phyloP scores from a whole-genome alignment of 345 rosid species.

The Hypericum perforatum region DNA sequence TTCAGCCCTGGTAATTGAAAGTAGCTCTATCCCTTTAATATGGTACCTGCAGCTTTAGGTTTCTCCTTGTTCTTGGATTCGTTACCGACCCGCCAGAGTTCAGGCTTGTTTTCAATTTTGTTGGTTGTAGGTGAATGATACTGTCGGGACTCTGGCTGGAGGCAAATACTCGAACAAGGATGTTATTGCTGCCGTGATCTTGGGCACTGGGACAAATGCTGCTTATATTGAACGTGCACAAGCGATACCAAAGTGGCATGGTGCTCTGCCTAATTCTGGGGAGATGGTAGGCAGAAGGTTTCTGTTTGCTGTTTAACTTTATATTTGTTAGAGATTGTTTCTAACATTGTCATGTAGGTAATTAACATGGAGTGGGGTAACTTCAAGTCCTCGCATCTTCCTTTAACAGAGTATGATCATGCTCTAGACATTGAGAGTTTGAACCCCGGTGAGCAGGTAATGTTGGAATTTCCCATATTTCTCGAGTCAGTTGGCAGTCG shows the following conservation, averaged over 20 bases:
- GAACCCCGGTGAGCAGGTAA: slow-evolving; percentile 37
- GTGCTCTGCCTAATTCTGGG: slow-evolving; percentile 25
- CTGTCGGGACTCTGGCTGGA: slow-evolving; percentile 48
- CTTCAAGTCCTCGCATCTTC: slow-evolving; percentile 44
- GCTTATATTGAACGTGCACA: slow-evolving; percentile 39
- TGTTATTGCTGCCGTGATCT: slow-evolving; percentile 42
- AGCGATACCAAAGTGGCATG: slow-evolving; percentile 31
- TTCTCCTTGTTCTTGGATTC: background rate
- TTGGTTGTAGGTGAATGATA: slow-evolving; percentile 36
- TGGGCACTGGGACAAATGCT: slow-evolving; percentile 49
- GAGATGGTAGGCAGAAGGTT: slow-evolving; percentile 29
- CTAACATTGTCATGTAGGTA: slow-evolving; percentile 22
- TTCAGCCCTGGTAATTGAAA: background rate
- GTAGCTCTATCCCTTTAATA: background rate
- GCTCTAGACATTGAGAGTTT: slow-evolving; percentile 41
- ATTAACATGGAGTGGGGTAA: slow-evolving; percentile 58
- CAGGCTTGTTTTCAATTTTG: too few species aligned
- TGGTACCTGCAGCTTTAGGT: slow-evolving; percentile 9
- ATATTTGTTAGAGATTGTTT: background rate
- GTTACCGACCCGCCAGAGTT: too few species aligned
- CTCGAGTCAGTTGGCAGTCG: background rate
- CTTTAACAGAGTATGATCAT: slow-evolving; percentile 44
- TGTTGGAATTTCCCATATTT: background rate
- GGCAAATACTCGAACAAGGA: slow-evolving; percentile 52
- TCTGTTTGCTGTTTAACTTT: slow-evolving; percentile 1